Evolutionary conservation across 2,329 filamentous ascomycete genomes (phyloP).

Genomic region (Reticulascus tulasneorum): DNA sequence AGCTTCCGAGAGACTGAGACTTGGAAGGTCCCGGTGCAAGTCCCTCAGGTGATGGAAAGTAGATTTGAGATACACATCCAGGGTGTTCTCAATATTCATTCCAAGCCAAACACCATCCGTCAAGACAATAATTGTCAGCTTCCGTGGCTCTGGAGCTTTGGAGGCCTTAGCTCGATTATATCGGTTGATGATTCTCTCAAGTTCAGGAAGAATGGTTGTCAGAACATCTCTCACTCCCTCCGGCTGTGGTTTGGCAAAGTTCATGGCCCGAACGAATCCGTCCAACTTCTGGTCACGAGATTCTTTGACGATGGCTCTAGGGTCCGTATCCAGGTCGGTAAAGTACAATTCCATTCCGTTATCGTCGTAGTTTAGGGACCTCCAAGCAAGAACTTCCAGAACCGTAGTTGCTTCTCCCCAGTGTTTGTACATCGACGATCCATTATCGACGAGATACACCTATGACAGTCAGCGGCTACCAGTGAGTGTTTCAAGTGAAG

Average conservation of each 20-base stretch:
- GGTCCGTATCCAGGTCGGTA: conserved; percentile 2
- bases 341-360: conserved; percentile 22
- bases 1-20: no score
- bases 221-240: background rate
- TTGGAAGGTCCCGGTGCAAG: background rate
- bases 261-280: background rate
- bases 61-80: background rate
- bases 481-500: no score
- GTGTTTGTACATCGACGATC: conserved; percentile 17
- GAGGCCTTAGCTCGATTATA: background rate
- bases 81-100: background rate
- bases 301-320: background rate
- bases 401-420: conserved; percentile 20
- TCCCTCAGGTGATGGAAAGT: background rate
- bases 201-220: background rate
- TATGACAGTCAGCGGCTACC: conserved; percentile 1
- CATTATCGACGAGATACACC: conserved; percentile 26
- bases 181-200: conserved; percentile 4
- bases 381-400: conserved; percentile 19
- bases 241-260: background rate
- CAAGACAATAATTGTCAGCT: conserved; percentile 4
- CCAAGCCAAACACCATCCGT: conserved; percentile 3
- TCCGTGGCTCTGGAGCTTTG: background rate
- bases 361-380: conserved; percentile 21
- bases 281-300: background rate